Evolutionary conservation across 805 yeast genomes (phyloP).

Genomic region (Ogataea trehaloabstinens): DNA sequence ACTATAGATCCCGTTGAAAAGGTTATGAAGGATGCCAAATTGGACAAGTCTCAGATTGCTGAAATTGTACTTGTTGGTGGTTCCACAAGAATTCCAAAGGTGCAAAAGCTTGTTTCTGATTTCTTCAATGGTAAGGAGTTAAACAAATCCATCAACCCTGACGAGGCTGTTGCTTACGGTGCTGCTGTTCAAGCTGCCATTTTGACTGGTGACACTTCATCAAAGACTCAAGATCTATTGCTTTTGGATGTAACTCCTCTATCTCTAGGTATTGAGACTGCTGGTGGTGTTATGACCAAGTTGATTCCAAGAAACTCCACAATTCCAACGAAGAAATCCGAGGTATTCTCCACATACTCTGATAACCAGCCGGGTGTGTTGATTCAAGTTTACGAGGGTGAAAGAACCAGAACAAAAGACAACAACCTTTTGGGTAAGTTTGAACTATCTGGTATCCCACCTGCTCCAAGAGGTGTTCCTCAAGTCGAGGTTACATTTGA

Average conservation of each 20-base stretch:
- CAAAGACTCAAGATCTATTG: conserved; percentile 90
- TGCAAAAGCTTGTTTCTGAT: conserved; percentile 92
- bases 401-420: conserved; percentile 93
- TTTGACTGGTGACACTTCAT: conserved; percentile 90
- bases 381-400: conserved; percentile 98
- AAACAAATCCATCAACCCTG: conserved; percentile 94
- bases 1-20: conserved; percentile 95
- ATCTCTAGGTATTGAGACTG: conserved; percentile 96
- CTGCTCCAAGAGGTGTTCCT: conserved; percentile 99
- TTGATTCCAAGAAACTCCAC: conserved; percentile 98
- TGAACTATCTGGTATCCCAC: conserved; percentile 95
- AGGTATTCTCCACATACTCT: conserved; percentile 93
- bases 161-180: conserved; percentile 99
- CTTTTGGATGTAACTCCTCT: conserved; percentile 96
- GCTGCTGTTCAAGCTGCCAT: conserved; percentile 99
- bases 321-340: conserved; percentile 96
- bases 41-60: conserved; percentile 85
- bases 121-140: conserved; percentile 97
- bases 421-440: conserved; percentile 96
- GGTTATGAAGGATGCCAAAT: conserved; percentile 86
- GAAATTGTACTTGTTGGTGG: conserved; percentile 97
- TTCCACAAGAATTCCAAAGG: conserved; percentile 97
- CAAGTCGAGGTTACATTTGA: conserved; percentile 97
- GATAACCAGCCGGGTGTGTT: conserved; percentile 99
- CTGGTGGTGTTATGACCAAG: conserved; percentile 99